These are phyloP conservation scores for Cladosporium halotolerans DNA, from an alignment of 2,329 filamentous ascomycete species.

Conservation along the genomic window DNA sequence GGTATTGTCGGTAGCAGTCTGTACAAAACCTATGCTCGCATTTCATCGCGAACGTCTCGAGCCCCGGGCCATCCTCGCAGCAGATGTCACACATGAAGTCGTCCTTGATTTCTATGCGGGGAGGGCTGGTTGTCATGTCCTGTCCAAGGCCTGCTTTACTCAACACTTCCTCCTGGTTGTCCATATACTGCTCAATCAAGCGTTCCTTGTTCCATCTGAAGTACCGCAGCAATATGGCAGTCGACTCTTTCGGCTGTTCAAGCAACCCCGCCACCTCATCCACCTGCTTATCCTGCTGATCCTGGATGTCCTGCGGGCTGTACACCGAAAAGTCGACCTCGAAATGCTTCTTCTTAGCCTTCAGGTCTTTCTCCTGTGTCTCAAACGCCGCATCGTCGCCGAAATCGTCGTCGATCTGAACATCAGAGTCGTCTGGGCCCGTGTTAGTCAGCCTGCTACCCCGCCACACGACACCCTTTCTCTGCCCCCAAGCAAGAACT, in stretches of 20 bases:
- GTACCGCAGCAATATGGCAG: conserved; percentile 81
- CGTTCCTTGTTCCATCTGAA: conserved; percentile 96
- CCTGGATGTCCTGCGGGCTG: conserved; percentile 72
- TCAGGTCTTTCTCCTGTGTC: conserved; percentile 64
- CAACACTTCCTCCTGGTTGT: conserved; percentile 69
- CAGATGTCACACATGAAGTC: conserved; percentile 94
- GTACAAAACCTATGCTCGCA: conserved; percentile 92
- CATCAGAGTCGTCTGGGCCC: conserved; percentile 40
- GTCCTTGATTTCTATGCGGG: conserved; percentile 62
- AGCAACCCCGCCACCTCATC: conserved; percentile 87
- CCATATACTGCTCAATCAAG: conserved; percentile 94
- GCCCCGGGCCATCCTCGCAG: conserved; percentile 73
- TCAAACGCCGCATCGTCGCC: conserved; percentile 54
- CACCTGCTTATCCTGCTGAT: conserved; percentile 78
- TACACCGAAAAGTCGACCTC: conserved; percentile 81
- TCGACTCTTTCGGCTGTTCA: conserved; percentile 79
- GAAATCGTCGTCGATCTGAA: conserved; percentile 54
- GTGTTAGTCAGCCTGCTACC: conserved; percentile 12
- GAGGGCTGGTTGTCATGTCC: conserved; percentile 49
- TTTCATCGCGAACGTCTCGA: conserved; percentile 87
- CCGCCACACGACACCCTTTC: background rate
- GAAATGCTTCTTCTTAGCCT: conserved; percentile 67
- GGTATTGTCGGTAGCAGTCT: conserved; percentile 85
- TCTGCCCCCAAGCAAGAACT: conserved; percentile 12
- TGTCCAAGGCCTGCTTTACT: conserved; percentile 77